Evolutionary conservation across 805 yeast species (phyloP).

Genomic region (Wickerhamomyces ciferrii): DNA sequence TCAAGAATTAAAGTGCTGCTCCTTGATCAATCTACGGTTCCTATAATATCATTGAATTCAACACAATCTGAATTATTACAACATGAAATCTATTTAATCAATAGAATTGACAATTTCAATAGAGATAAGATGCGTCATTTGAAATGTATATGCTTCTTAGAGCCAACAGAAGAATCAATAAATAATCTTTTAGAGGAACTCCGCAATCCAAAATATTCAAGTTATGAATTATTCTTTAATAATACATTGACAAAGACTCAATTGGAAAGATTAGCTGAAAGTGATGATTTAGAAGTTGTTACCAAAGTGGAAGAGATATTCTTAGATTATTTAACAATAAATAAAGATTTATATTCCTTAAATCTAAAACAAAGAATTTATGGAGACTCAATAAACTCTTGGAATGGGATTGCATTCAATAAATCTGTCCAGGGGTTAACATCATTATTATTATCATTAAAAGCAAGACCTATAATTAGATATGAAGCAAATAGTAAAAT

Average conservation of each 20-base stretch:
- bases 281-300: constrained; percentile 82
- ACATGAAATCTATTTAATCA: constrained; percentile 81
- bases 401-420: constrained; percentile 42
- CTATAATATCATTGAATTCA: constrained; percentile 81
- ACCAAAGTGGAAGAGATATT: constrained; percentile 75
- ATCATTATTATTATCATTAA: constrained; percentile 65
- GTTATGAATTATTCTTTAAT: constrained; percentile 74
- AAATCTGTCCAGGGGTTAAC: constrained; percentile 36
- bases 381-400: constrained; percentile 33
- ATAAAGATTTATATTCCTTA: constrained; percentile 59
- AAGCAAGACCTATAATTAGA: constrained; percentile 72
- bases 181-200: constrained; percentile 60
- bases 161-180: constrained; percentile 66
- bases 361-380: constrained; percentile 26
- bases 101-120: constrained; percentile 52
- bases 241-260: constrained; percentile 72
- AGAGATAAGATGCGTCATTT: constrained; percentile 76
- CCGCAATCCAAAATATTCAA: constrained; percentile 70
- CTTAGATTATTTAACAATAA: constrained; percentile 75
- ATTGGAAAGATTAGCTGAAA: constrained; percentile 82
- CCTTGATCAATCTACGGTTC: constrained; percentile 74
- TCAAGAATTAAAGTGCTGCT: constrained; percentile 64
- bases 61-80: constrained; percentile 82
- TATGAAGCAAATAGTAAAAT: constrained; percentile 67
- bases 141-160: constrained; percentile 72